Conservation (phyloP, 164 flowering plant genomes). For the Cinnamomum micranthum region DNA sequence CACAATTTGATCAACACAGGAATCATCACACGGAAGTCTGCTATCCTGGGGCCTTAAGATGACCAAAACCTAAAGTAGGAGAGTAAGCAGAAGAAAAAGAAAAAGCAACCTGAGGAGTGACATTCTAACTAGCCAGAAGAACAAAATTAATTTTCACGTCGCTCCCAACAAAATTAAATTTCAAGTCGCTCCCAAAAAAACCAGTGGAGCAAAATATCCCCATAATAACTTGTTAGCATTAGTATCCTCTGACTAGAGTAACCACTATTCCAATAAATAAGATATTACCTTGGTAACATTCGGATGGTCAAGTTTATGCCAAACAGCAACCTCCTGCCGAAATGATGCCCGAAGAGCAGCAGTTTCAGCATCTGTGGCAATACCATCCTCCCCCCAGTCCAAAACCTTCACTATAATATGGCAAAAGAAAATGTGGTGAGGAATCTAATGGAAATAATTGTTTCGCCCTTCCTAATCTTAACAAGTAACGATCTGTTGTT, state of each 20-base stretch:
- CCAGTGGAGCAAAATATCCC: background rate
- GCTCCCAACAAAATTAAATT: background rate
- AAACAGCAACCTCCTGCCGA: conserved; percentile 88
- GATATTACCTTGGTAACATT: conserved; percentile 79
- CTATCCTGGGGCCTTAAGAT: background rate
- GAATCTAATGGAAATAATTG: background rate
- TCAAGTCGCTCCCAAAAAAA: background rate
- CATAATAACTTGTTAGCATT: background rate
- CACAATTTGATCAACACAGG: background rate
- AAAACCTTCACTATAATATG: conserved; percentile 64
- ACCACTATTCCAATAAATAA: background rate
- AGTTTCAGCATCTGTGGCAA: conserved; percentile 69
- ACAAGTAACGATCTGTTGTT: too few species aligned
- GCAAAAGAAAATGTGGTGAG: background rate
- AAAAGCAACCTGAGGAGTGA: background rate
- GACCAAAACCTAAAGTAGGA: background rate
- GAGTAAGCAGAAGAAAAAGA: background rate
- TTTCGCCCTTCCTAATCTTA: too few species aligned
- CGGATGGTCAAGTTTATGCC: conserved; percentile 96
- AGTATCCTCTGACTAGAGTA: background rate
- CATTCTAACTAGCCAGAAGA: background rate
- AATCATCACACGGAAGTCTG: background rate
- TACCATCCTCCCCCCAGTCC: conserved; percentile 98
- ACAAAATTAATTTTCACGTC: background rate
- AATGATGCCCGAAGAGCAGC: conserved; percentile 75